Conservation (phyloP, 2,329 filamentous ascomycete species). For the Fusarium coicis region DNA sequence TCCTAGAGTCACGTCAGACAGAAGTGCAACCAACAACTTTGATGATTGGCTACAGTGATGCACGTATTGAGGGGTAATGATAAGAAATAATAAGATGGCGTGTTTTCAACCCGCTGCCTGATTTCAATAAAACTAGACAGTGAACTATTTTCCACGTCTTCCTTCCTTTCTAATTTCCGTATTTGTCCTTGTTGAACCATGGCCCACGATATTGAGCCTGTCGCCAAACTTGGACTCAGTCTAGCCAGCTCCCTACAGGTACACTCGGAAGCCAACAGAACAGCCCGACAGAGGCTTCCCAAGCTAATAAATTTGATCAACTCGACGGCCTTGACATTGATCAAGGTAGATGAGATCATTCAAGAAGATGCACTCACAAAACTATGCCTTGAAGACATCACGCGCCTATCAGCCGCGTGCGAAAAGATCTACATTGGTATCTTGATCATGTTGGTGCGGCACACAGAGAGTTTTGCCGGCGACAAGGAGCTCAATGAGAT, state of each 20-base stretch:
- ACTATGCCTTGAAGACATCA: neutral
- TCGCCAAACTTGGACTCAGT: neutral
- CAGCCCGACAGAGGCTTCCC: neutral
- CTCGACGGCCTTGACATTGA: neutral
- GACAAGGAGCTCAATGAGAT: neutral
- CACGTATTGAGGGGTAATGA: neutral
- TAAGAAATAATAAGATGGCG: neutral
- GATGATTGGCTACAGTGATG: neutral
- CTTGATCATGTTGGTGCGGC: neutral
- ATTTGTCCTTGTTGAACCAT: neutral
- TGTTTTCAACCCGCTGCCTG: neutral
- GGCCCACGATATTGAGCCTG: neutral
- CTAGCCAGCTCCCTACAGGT: neutral
- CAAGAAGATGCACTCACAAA: neutral
- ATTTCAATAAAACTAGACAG: neutral
- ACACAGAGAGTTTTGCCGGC: rapidly evolving
- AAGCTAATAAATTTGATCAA: neutral
- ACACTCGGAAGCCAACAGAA: neutral
- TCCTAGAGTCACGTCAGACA: neutral
- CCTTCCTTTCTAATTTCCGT: rapidly evolving
- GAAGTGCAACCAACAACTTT: neutral
- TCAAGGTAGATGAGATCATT: rapidly evolving
- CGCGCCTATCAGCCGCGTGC: rapidly evolving
- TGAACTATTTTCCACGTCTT: rapidly evolving
- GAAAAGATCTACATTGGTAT: neutral